phyloP scores from a whole-genome alignment of 805 yeast genomes.

The Wickerhamomyces rabaulensis region DNA sequence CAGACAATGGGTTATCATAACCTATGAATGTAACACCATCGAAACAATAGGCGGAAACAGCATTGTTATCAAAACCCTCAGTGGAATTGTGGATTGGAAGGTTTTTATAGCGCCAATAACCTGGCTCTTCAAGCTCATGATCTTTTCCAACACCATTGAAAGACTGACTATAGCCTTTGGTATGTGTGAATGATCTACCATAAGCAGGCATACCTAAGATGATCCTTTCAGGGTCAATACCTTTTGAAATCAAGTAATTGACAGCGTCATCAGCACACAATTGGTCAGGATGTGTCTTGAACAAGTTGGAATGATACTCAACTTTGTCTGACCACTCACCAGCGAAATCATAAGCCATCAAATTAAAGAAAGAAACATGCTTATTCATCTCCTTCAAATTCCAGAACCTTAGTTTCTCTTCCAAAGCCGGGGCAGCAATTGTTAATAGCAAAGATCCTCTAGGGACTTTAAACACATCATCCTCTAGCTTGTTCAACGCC shows the following conservation, averaged over 20 bases:
- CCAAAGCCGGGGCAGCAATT: slow-evolving; percentile 72
- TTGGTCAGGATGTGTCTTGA: slow-evolving; percentile 29
- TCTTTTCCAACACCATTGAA: slow-evolving; percentile 41
- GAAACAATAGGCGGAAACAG: slow-evolving; percentile 52
- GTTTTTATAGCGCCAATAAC: slow-evolving; percentile 49
- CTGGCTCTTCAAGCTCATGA: slow-evolving; percentile 37
- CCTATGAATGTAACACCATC: slow-evolving; percentile 40
- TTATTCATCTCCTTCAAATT: slow-evolving; percentile 50
- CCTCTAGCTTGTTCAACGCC: not conserved
- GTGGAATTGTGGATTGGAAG: slow-evolving; percentile 40
- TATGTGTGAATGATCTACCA: slow-evolving; percentile 53
- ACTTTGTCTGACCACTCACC: slow-evolving; percentile 69
- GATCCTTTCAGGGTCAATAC: slow-evolving; percentile 46
- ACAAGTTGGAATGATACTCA: slow-evolving; percentile 69
- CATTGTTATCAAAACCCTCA: slow-evolving; percentile 47
- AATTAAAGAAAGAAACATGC: slow-evolving; percentile 65
- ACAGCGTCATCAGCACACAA: slow-evolving; percentile 48
- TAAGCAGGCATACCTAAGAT: slow-evolving; percentile 85
- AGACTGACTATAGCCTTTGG: slow-evolving; percentile 34
- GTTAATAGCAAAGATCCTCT: slow-evolving; percentile 43
- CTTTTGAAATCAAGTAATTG: slow-evolving; percentile 32
- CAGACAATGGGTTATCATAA: slow-evolving; percentile 62
- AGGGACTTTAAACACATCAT: slow-evolving; percentile 11
- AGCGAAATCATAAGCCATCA: slow-evolving; percentile 87
- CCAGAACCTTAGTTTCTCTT: slow-evolving; percentile 37